These are phyloP conservation scores for Trichophyton verrucosum DNA, from an alignment of 2,329 filamentous ascomycete genomes.

Conservation along the genomic window DNA sequence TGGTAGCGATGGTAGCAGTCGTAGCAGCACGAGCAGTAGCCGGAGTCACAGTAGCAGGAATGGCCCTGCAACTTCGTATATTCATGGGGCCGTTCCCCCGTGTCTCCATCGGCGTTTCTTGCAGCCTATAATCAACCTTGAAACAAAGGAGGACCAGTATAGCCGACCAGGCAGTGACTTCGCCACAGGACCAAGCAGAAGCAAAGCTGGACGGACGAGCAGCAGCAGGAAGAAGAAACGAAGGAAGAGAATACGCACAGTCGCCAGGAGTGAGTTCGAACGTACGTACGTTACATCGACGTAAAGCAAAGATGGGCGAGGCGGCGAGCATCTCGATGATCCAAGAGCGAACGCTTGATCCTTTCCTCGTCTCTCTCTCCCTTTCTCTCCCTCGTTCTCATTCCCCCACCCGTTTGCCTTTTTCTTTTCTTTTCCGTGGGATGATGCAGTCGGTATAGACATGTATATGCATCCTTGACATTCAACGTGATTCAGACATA, in stretches of 20 bases:
- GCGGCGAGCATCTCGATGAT: background rate
- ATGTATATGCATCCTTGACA: background rate
- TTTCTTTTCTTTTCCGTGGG: background rate
- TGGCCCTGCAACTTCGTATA: background rate
- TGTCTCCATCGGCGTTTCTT: background rate
- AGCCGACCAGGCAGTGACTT: background rate
- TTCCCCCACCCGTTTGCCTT: background rate
- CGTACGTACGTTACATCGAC: background rate
- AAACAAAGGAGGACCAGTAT: background rate
- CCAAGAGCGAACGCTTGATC: background rate
- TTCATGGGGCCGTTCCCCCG: background rate
- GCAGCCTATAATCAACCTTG: background rate
- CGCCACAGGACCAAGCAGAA: background rate
- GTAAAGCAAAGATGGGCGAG: background rate
- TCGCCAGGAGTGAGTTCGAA: background rate
- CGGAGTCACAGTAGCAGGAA: background rate
- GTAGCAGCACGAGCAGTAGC: background rate
- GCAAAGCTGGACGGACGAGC: no score
- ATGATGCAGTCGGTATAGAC: background rate
- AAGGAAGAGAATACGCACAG: background rate
- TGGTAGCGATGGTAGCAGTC: background rate
- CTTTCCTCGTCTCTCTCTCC: background rate
- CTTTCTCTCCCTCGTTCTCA: no score
- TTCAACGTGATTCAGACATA: background rate
- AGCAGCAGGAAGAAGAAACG: background rate